Conservation (phyloP, 208 protist genomes). For the Novymonas esmeraldas region DNA sequence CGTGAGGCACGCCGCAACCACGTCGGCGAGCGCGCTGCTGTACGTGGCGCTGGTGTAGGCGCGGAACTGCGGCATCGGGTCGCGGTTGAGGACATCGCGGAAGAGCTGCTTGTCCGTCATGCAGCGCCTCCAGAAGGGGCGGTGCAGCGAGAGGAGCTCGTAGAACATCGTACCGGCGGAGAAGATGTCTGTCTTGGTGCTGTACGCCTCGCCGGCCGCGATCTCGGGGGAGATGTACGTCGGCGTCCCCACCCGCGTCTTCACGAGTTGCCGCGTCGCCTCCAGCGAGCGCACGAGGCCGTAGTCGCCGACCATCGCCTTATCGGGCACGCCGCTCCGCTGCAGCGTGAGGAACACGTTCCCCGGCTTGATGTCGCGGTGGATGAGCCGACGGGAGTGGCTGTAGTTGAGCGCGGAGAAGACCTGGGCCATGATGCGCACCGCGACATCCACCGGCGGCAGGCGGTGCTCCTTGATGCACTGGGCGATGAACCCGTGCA, state of each 20-base stretch:
- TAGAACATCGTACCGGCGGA: constrained; percentile 89
- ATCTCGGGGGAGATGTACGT: constrained; percentile 95
- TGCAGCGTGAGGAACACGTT: constrained; percentile 79
- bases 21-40: constrained; percentile 38
- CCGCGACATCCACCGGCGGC: constrained; percentile 52
- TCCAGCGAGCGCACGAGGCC: constrained; percentile 85
- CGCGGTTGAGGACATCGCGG: constrained; percentile 45
- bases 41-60: constrained; percentile 27
- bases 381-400: constrained; percentile 82
- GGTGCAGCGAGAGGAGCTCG: constrained; percentile 73
- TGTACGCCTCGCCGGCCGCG: constrained; percentile 87
- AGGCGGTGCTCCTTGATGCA: constrained; percentile 19
- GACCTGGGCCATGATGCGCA: constrained; percentile 81
- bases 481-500: constrained; percentile 65
- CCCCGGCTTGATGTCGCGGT: constrained; percentile 93
- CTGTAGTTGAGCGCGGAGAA: constrained; percentile 88
- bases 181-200: constrained; percentile 94
- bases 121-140: constrained; percentile 66
- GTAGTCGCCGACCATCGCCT: constrained; percentile 86
- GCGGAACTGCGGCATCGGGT: constrained; percentile 64
- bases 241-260: constrained; percentile 88
- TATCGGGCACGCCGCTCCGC: constrained; percentile 18
- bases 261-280: constrained; percentile 55
- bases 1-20: constrained; percentile 53
- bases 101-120: constrained; percentile 63